Percentiles rank a stretch among this genome's conserved stretches.
phyloP scores from a whole-genome alignment of 139 green algal genomes.

The Haematococcus lacustris region DNA sequence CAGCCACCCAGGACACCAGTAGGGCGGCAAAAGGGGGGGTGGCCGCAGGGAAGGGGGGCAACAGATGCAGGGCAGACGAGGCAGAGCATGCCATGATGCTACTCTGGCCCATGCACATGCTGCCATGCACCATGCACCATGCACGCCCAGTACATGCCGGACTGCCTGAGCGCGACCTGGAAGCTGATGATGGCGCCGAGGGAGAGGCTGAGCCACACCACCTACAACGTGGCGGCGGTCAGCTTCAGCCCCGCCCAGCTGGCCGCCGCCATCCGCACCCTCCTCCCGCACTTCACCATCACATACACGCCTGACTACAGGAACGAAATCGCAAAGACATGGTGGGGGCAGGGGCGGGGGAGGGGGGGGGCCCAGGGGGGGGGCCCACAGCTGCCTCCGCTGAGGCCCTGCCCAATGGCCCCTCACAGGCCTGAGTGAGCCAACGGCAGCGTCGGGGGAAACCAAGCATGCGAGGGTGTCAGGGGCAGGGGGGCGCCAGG shows the following conservation, averaged over 20 bases:
- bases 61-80: too few species aligned
- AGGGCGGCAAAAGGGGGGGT: too few species aligned
- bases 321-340: not conserved
- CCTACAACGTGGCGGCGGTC: slow-evolving; percentile 61
- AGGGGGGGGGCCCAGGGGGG: not conserved
- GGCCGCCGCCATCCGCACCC: slow-evolving; percentile 31
- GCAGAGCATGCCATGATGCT: too few species aligned
- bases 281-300: slow-evolving; percentile 32
- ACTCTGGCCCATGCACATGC: too few species aligned
- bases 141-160: slow-evolving; percentile 55
- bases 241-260: slow-evolving; percentile 53
- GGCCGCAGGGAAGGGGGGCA: too few species aligned
- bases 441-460: not conserved
- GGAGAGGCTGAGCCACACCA: slow-evolving; percentile 28
- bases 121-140: too few species aligned
- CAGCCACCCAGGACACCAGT: too few species aligned
- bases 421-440: not conserved
- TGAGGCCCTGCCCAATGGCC: not conserved
- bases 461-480: too few species aligned
- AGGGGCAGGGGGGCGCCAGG: too few species aligned
- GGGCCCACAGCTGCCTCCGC: not conserved
- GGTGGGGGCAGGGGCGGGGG: not conserved
- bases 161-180: slow-evolving; percentile 53
- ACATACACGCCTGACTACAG: slow-evolving; percentile 39
- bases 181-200: slow-evolving; percentile 46